These are phyloP conservation scores for Yamadazyma sp. DNA, from an alignment of 805 yeast species.

Conservation along the genomic window DNA sequence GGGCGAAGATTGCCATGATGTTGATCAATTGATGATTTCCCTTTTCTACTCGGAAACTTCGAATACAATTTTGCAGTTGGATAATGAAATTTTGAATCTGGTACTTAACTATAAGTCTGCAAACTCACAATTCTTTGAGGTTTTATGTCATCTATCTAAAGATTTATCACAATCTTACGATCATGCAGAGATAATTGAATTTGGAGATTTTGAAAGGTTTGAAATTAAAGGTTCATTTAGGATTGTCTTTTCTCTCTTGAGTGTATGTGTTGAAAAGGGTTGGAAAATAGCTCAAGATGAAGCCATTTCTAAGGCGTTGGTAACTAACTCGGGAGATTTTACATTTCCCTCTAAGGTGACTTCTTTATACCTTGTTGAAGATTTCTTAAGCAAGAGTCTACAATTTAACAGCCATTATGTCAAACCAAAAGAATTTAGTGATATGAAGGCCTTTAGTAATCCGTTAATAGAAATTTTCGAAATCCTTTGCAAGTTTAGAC, in stretches of 20 bases:
- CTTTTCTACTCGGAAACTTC: no score
- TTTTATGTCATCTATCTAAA: background rate
- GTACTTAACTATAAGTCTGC: background rate
- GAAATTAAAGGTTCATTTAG: background rate
- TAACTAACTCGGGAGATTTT: no score
- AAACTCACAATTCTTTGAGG: background rate
- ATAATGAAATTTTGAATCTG: background rate
- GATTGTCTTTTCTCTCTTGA: no score
- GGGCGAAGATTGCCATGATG: no score
- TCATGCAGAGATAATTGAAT: background rate
- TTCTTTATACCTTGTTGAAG: constrained; percentile 2
- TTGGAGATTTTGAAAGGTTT: background rate
- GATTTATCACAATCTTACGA: no score
- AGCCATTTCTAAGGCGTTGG: no score
- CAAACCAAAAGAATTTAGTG: constrained; percentile 1
- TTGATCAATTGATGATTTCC: no score
- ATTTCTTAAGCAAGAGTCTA: constrained; percentile 1
- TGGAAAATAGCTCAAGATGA: no score
- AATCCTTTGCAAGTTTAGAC: background rate
- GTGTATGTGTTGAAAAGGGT: no score
- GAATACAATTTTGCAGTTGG: background rate
- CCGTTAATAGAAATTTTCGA: background rate
- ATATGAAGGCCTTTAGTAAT: background rate
- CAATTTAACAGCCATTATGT: constrained; percentile 1
- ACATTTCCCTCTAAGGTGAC: no score